A percentile compares a stretch with the other conserved stretches of the same genome.
phyloP scores from a whole-genome alignment of 1,284 basidiomycete species.

The Ceratobasidium papillatum region DNA sequence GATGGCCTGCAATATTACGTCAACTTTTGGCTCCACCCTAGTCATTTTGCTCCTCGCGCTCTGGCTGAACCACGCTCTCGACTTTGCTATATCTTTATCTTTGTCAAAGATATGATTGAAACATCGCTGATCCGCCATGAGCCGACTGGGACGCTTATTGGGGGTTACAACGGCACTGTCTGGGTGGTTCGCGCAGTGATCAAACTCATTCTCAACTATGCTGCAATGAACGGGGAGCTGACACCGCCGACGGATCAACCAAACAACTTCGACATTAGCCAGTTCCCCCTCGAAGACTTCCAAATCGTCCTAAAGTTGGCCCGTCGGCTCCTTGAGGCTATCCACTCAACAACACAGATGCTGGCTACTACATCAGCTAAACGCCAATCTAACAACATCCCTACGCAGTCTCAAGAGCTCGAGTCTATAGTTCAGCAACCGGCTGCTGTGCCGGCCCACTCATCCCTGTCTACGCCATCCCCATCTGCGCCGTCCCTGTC shows the following conservation, averaged over 20 bases:
- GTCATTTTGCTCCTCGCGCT: background rate
- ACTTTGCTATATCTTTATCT: background rate
- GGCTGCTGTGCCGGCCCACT: background rate
- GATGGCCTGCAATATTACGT: background rate
- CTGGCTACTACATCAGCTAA: background rate
- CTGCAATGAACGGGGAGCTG: background rate
- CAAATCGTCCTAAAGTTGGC: background rate
- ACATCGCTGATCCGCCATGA: background rate
- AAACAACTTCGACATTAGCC: background rate
- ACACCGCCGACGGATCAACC: background rate
- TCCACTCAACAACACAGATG: background rate
- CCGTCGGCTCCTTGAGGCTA: background rate
- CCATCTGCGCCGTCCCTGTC: too few relatives aligned
- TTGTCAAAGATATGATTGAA: background rate
- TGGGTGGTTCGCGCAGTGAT: constrained; percentile 1
- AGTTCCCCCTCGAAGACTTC: background rate
- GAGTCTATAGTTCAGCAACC: background rate
- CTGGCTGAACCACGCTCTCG: background rate
- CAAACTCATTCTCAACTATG: background rate
- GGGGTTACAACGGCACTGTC: background rate
- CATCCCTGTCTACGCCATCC: background rate
- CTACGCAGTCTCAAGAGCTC: background rate
- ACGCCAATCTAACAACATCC: background rate
- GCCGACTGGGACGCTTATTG: background rate
- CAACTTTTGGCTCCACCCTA: background rate